Evolutionary conservation across 148 eudicot genomes (phyloP), one percentile per base, ranked within the genome.

Genomic region (Cornus florida): DNA sequence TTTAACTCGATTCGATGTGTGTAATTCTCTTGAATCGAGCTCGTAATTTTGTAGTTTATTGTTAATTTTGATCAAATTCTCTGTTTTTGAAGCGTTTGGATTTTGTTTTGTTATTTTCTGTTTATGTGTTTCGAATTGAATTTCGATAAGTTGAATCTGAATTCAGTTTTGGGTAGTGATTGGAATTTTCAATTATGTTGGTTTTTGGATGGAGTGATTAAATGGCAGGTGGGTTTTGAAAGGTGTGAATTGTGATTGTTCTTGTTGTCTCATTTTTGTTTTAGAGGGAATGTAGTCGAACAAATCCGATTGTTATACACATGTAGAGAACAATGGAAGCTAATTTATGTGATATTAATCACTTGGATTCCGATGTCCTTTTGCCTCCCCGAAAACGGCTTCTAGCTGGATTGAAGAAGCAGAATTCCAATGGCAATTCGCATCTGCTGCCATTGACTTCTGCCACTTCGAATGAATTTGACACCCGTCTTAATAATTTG

Each of bases 341-440:
- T 66, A 92, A 90, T 78, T 79, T 79, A 35, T 86, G 87, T 75
- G 91, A 85, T 76, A 53, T 83, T 33, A 89, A 86, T 87, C 90
- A 87, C 70, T 67, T 89, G 82, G 97, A 92, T 74, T 80, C 92
- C 0, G 96, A 93, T 78, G 91, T 90, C 64, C 92, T 86, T 79
- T 89, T 95, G 85, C 97, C 99, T 24, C 99, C 99, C 28, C 91
- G 97, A 60, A 95, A 95, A 78, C 91, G 97, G 64, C 89, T 92
- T 67, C 86, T 95, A n/a, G 97, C 93, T 0, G 97, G 93, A 53
- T 71, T 92, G 79, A 95, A 90, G 85, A 95, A 87, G 67, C 97
- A 91, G 80, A 91, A 82, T 79, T 83, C 84, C 0, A 91, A 89
- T 88, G 86, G 76, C 78, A 83, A 71, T 62, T 82, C 86, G 2